phyloP scores from a whole-genome alignment of 805 yeast genomes.

The Yarrowia hollandica region DNA sequence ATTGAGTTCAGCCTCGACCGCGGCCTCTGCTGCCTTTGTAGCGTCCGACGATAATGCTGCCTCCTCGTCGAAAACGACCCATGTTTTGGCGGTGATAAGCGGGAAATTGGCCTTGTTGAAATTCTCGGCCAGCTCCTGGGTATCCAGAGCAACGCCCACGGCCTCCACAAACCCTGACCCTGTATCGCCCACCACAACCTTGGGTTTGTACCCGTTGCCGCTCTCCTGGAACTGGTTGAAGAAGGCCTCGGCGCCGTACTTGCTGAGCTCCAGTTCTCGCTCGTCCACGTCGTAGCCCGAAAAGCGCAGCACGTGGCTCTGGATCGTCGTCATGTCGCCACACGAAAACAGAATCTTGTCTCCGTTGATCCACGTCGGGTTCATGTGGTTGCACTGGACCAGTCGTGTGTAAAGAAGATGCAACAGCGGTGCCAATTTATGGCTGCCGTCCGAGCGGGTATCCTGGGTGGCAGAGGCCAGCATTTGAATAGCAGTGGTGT shows the following conservation, averaged over 20 bases:
- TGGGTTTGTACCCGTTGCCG: constrained; percentile 18
- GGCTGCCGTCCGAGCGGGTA: constrained; percentile 5
- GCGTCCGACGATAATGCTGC: neutral
- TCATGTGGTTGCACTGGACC: constrained; percentile 26
- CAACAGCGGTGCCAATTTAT: constrained; percentile 12
- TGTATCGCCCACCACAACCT: constrained; percentile 21
- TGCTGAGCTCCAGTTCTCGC: neutral
- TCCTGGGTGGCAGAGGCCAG: constrained; percentile 6
- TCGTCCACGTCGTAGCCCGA: constrained; percentile 22
- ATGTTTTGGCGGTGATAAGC: constrained; percentile 11
- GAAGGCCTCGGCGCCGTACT: constrained; percentile 13
- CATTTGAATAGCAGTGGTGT: constrained; percentile 7
- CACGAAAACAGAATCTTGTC: constrained; percentile 23
- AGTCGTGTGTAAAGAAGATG: constrained; percentile 19
- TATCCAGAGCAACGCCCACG: constrained; percentile 25
- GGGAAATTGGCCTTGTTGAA: constrained; percentile 23
- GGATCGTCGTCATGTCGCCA: constrained; percentile 24
- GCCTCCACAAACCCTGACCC: constrained; percentile 29
- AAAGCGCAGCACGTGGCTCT: constrained; percentile 8
- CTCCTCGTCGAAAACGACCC: constrained; percentile 20
- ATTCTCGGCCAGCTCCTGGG: constrained; percentile 16
- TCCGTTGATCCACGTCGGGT: constrained; percentile 25
- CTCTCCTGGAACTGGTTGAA: constrained; percentile 24
- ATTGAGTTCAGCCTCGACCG: constrained; percentile 12
- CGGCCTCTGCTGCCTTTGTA: constrained; percentile 13